A percentile compares a stretch with the other conserved stretches of the same genome.
Evolutionary conservation across 495 filamentous ascomycete species (phyloP).

Genomic region (Penicillium desertorum): DNA sequence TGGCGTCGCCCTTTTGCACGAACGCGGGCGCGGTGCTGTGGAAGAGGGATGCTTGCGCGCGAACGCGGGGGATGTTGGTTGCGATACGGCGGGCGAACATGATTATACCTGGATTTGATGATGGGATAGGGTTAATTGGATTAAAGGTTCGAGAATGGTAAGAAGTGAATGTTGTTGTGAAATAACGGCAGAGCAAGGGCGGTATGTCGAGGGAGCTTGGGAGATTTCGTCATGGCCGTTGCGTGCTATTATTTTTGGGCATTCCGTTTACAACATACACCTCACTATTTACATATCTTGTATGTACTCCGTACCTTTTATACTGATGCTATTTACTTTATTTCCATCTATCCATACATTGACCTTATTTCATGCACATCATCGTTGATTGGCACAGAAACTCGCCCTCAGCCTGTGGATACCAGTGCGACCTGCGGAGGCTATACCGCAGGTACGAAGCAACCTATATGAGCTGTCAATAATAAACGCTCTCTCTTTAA

Average conservation of each 20-base stretch:
- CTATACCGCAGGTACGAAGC: conserved; percentile 10
- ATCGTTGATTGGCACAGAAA: not conserved
- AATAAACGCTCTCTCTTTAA: not conserved
- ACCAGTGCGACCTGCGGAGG: conserved; percentile 7
- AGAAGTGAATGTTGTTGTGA: not conserved
- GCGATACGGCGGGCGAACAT: conserved; percentile 50
- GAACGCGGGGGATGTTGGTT: conserved; percentile 35
- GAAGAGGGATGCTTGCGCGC: conserved; percentile 43
- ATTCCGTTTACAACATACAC: conserved; percentile 1
- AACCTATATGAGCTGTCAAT: conserved; percentile 8
- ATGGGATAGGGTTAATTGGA: conserved; percentile 1
- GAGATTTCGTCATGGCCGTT: conserved; percentile 8
- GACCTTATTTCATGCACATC: no score
- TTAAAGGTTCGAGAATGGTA: not conserved
- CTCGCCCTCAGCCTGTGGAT: not conserved
- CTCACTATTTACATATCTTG: not conserved
- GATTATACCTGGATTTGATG: conserved; percentile 10
- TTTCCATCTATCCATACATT: not conserved
- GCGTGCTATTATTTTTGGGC: conserved; percentile 3
- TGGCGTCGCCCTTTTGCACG: conserved; percentile 59
- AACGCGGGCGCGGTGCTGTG: conserved; percentile 56
- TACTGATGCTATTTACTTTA: not conserved
- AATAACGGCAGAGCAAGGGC: not conserved
- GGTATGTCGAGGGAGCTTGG: conserved; percentile 7
- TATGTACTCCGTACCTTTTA: not conserved